Conservation (phyloP, 1,139 yeast genomes). For the Saccharomyces hybrid region DNA sequence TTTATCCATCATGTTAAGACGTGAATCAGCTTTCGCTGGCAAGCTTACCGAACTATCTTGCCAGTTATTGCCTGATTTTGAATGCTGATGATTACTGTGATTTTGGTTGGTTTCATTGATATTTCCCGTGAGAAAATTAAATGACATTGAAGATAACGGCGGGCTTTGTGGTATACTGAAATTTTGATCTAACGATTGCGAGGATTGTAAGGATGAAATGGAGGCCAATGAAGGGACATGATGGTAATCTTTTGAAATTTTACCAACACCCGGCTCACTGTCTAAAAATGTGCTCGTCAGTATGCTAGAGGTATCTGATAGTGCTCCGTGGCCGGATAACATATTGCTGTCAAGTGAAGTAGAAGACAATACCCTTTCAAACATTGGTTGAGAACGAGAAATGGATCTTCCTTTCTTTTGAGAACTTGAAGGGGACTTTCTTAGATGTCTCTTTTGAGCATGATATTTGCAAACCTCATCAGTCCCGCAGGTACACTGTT, state of each 20-base stretch:
- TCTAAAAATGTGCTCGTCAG: conserved; percentile 12
- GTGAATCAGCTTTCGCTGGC: conserved; percentile 22
- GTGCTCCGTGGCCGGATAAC: conserved; percentile 7
- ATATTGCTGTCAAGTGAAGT: conserved; percentile 14
- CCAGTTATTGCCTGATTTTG: not conserved
- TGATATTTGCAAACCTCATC: conserved; percentile 22
- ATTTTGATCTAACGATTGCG: conserved; percentile 28
- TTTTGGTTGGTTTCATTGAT: not conserved
- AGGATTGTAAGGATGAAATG: conserved; percentile 27
- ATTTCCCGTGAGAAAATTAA: conserved; percentile 6
- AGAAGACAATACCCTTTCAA: conserved; percentile 11
- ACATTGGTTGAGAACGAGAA: conserved; percentile 1
- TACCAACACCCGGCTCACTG: conserved; percentile 15
- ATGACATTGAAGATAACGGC: conserved; percentile 12
- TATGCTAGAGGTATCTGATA: conserved; percentile 11
- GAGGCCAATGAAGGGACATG: conserved; percentile 27
- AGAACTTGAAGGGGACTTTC: conserved; percentile 3
- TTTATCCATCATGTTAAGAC: conserved; percentile 9
- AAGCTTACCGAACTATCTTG: not conserved
- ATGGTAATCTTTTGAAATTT: conserved; percentile 27
- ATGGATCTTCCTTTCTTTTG: not conserved
- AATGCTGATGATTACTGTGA: conserved; percentile 3
- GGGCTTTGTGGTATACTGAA: conserved; percentile 25
- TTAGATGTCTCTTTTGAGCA: conserved; percentile 11
- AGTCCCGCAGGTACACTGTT: conserved; percentile 46